Evolutionary conservation across 2,329 filamentous ascomycete species (phyloP).

Genomic region (Lachnellula hyalina): DNA sequence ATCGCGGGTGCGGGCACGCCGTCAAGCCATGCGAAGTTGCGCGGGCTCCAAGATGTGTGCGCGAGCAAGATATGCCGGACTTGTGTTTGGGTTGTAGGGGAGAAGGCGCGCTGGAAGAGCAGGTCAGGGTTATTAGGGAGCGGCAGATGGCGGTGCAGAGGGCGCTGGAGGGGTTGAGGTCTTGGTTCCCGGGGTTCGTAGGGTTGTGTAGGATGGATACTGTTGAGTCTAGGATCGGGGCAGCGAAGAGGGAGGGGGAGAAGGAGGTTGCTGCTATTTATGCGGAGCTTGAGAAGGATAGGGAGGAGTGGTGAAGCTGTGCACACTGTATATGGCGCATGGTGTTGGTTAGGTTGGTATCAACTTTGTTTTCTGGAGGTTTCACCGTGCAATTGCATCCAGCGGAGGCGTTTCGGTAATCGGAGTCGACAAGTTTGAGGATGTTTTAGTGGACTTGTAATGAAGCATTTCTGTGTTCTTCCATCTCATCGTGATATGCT

Average conservation of each 20-base stretch:
- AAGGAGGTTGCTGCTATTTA: conserved; percentile 15
- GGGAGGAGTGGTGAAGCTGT: conserved; percentile 21
- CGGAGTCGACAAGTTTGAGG: not conserved
- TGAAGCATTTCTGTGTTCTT: not conserved
- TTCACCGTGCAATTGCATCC: not conserved
- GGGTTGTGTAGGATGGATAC: conserved; percentile 11
- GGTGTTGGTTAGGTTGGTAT: not conserved
- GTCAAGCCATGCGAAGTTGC: conserved; percentile 12
- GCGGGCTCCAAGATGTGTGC: conserved; percentile 7
- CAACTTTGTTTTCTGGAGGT: not conserved
- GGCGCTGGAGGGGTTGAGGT: conserved; percentile 12
- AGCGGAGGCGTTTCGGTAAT: not conserved
- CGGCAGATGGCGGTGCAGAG: conserved; percentile 13
- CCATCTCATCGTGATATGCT: conserved; percentile 8
- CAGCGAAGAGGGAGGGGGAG: conserved; percentile 14
- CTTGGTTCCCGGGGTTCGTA: conserved; percentile 15
- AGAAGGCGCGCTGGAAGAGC: conserved; percentile 7
- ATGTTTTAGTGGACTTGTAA: not conserved
- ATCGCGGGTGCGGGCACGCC: conserved; percentile 21
- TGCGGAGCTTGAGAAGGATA: conserved; percentile 27
- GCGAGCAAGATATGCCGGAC: conserved; percentile 19
- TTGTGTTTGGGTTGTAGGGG: conserved; percentile 22
- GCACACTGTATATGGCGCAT: not conserved
- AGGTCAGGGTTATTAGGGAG: conserved; percentile 10
- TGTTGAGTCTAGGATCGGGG: conserved; percentile 16